Conservation (phyloP, 306 rosid species). For the Datisca glomerata region DNA sequence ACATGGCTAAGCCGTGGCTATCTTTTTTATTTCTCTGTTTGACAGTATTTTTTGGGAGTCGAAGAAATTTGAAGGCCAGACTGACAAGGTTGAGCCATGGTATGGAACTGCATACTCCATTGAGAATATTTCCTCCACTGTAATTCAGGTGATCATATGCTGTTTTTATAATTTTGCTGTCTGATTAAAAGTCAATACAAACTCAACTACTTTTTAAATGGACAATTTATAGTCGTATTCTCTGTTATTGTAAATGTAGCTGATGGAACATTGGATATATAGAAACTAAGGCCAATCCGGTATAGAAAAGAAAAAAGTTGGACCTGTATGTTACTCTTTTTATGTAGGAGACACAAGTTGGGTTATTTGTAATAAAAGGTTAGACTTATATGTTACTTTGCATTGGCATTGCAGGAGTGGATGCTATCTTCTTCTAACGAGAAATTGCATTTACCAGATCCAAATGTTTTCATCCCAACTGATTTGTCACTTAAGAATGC, state of each 20-base stretch:
- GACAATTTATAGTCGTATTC: no score
- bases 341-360: no score
- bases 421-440: slow-evolving; percentile 52
- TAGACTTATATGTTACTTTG: slow-evolving; percentile 11
- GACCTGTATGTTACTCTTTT: slow-evolving; percentile 12
- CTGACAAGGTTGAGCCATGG: slow-evolving; percentile 84
- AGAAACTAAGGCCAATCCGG: no score
- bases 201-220: no score
- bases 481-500: slow-evolving; percentile 62
- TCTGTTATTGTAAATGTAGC: no score
- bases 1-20: no score
- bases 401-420: slow-evolving; percentile 74
- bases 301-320: neutral
- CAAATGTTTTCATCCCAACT: slow-evolving; percentile 69
- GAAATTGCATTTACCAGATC: slow-evolving; percentile 70
- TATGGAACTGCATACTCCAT: slow-evolving; percentile 75
- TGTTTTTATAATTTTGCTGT: neutral
- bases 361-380: no score
- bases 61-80: slow-evolving; percentile 54
- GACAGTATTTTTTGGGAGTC: slow-evolving; percentile 94
- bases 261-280: no score
- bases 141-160: slow-evolving; percentile 36
- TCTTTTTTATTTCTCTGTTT: slow-evolving; percentile 8
- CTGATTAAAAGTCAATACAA: no score
- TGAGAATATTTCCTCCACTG: slow-evolving; percentile 44